Evolutionary conservation across 805 yeast species (phyloP).

Genomic region (Metschnikowia shivogae): DNA sequence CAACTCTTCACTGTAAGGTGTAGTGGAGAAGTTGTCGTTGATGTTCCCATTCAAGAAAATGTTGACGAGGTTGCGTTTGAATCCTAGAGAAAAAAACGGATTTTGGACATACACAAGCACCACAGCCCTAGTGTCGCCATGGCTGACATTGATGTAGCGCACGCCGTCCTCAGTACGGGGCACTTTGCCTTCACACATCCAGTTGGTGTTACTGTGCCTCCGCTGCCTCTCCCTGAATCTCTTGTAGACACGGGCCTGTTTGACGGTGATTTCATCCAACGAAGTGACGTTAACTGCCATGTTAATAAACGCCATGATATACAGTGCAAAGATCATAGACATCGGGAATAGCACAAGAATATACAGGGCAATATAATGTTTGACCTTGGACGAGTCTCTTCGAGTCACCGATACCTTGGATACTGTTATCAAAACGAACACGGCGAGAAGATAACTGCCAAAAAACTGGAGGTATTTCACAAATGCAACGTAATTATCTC

Average conservation of each 20-base stretch:
- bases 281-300: conserved; percentile 50
- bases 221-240: conserved; percentile 7
- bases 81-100: conserved; percentile 36
- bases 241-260: conserved; percentile 28
- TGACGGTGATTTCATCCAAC: conserved; percentile 48
- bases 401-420: conserved; percentile 23
- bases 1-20: background rate
- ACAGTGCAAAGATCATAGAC: conserved; percentile 41
- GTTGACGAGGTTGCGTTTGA: conserved; percentile 33
- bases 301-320: conserved; percentile 42
- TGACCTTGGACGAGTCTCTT: conserved; percentile 29
- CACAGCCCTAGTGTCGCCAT: conserved; percentile 32
- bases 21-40: conserved; percentile 3
- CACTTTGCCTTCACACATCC: conserved; percentile 13
- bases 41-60: conserved; percentile 18
- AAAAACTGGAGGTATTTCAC: conserved; percentile 45
- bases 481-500: conserved; percentile 58
- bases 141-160: conserved; percentile 43
- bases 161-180: conserved; percentile 30
- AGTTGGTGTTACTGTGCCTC: conserved; percentile 4
- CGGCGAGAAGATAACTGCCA: conserved; percentile 30
- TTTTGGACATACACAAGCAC: conserved; percentile 30
- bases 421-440: conserved; percentile 19
- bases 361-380: conserved; percentile 47
- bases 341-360: conserved; percentile 44